These are phyloP conservation scores for Trichophaea hybrida DNA, from an alignment of 2,329 filamentous ascomycete species.

Conservation along the genomic window DNA sequence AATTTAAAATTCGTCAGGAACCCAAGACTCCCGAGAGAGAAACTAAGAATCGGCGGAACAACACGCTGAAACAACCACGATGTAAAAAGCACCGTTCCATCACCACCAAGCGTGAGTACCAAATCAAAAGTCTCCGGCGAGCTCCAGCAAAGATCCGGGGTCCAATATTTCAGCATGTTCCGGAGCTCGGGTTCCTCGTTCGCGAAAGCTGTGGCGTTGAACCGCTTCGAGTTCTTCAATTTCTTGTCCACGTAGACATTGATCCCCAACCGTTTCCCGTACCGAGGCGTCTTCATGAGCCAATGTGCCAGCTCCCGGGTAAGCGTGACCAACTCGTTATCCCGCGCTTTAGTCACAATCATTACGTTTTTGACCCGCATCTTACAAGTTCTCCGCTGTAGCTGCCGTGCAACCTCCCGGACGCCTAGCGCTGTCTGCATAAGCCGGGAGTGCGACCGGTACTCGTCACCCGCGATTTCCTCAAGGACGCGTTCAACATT, in stretches of 20 bases:
- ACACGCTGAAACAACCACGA: slow-evolving; percentile 86
- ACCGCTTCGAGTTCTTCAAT: slow-evolving; percentile 72
- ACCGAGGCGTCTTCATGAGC: slow-evolving; percentile 76
- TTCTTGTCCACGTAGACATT: slow-evolving; percentile 98
- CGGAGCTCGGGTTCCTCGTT: slow-evolving; percentile 61
- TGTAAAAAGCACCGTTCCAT: slow-evolving; percentile 76
- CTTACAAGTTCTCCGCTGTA: slow-evolving; percentile 82
- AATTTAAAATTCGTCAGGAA: slow-evolving; percentile 84
- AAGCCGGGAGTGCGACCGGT: slow-evolving; percentile 81
- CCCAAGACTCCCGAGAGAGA: slow-evolving; percentile 71
- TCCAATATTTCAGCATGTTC: slow-evolving; percentile 88
- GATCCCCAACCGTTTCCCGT: slow-evolving; percentile 77
- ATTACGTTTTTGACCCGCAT: slow-evolving; percentile 86
- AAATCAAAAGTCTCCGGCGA: slow-evolving; percentile 91
- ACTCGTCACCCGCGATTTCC: slow-evolving; percentile 79
- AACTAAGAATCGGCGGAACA: slow-evolving; percentile 70
- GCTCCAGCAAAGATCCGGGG: slow-evolving; percentile 85
- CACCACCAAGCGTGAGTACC: slow-evolving; percentile 73
- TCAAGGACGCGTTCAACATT: slow-evolving; percentile 90
- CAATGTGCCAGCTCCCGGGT: slow-evolving; percentile 79
- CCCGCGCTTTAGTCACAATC: slow-evolving; percentile 96
- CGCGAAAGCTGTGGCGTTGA: slow-evolving; percentile 59
- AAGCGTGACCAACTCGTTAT: slow-evolving; percentile 80
- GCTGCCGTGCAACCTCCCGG: slow-evolving; percentile 85
- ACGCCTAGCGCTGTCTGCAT: slow-evolving; percentile 93